phyloP scores from a whole-genome alignment of 352 stramenopile species.

The Phytophthora pini region DNA sequence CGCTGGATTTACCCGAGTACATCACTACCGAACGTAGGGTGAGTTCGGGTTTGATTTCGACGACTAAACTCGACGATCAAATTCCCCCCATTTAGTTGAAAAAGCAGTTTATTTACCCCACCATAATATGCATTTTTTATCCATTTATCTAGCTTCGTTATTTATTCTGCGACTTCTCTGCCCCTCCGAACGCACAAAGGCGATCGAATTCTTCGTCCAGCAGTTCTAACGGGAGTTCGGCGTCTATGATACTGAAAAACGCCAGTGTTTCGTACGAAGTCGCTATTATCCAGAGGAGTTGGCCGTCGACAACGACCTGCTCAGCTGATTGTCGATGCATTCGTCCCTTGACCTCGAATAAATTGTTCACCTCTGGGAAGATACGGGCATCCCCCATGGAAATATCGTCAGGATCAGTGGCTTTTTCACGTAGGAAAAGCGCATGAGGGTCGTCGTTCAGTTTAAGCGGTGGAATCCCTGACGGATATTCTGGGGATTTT shows the following conservation, averaged over 20 bases:
- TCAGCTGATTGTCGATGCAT: conserved; percentile 50
- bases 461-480: conserved; percentile 47
- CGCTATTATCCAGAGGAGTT: conserved; percentile 49
- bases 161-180: conserved; percentile 11
- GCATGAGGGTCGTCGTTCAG: conserved; percentile 46
- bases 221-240: conserved; percentile 33
- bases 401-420: conserved; percentile 40
- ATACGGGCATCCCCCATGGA: conserved; percentile 52
- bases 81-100: too few species aligned
- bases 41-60: too few species aligned
- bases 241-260: conserved; percentile 50
- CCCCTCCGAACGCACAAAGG: conserved; percentile 42
- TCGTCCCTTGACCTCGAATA: conserved; percentile 18
- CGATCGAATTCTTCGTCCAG: conserved; percentile 58
- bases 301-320: conserved; percentile 25
- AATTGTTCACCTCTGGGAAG: conserved; percentile 36
- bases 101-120: too few species aligned
- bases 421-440: conserved; percentile 48
- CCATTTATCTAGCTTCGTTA: background rate
- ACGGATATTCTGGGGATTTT: conserved; percentile 32
- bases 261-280: conserved; percentile 56
- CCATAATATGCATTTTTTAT: too few species aligned
- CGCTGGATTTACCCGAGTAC: too few species aligned
- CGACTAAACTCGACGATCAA: too few species aligned
- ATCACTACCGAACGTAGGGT: too few species aligned